phyloP scores from a whole-genome alignment of 441 rosid genomes.

The Populus hybrid region DNA sequence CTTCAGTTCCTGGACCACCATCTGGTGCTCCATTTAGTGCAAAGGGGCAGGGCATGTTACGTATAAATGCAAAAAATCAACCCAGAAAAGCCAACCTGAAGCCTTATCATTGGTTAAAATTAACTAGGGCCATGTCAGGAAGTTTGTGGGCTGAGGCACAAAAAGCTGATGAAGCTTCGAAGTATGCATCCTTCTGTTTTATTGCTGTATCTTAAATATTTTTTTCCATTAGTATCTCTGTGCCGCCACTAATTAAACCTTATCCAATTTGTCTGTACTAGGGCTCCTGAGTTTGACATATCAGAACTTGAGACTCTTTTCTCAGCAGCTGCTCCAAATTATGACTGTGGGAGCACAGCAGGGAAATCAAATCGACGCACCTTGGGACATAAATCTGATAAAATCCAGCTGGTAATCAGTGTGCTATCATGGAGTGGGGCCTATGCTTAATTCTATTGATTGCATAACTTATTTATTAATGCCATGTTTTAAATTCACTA shows the following conservation, averaged over 20 bases:
- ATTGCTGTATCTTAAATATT: conserved; percentile 2
- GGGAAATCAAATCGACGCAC: conserved; percentile 51
- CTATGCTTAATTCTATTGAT: conserved; percentile 3
- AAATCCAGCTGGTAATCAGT: conserved; percentile 86
- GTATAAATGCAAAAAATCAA: conserved; percentile 47
- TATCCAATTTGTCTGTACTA: conserved; percentile 22
- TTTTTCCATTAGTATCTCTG: neutral
- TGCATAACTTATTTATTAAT: neutral
- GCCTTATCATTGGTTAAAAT: conserved; percentile 95
- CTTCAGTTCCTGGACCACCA: no score
- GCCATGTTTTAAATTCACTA: neutral
- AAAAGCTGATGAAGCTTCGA: conserved; percentile 72
- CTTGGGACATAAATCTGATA: conserved; percentile 64
- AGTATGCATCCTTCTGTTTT: conserved; percentile 35
- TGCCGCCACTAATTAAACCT: neutral
- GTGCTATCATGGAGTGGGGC: conserved; percentile 8
- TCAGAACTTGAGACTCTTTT: conserved; percentile 90
- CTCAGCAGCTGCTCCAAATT: conserved; percentile 62
- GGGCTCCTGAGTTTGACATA: conserved; percentile 88
- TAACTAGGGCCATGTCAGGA: conserved; percentile 89
- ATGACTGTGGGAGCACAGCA: conserved; percentile 39
- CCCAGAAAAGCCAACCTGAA: conserved; percentile 69
- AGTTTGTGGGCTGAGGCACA: conserved; percentile 96
- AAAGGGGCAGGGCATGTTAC: conserved; percentile 51
- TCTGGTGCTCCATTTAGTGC: no score